Conservation (phyloP, 1,284 basidiomycete genomes). For the Wallemia hederae region DNA sequence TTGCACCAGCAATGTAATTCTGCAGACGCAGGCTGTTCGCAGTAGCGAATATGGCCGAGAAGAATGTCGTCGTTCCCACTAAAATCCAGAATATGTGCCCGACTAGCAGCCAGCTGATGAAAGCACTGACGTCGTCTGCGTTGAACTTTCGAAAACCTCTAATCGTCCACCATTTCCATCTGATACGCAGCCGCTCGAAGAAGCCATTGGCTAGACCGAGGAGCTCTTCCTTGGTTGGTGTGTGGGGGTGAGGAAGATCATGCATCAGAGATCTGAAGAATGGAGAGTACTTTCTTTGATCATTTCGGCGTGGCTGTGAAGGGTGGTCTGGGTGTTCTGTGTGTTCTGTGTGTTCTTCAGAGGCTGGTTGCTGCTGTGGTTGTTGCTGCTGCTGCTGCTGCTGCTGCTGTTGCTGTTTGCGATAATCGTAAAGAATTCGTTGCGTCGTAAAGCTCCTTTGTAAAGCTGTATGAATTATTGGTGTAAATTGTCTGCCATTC, state of each 20-base stretch:
- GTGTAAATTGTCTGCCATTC: too few species aligned
- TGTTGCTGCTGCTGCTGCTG: neutral
- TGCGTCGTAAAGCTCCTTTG: too few species aligned
- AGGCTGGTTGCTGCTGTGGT: neutral
- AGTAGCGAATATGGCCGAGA: slow-evolving; percentile 68
- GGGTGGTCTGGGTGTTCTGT: neutral
- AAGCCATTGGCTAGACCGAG: slow-evolving; percentile 58
- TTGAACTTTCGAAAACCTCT: slow-evolving; percentile 84
- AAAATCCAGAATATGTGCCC: slow-evolving; percentile 82
- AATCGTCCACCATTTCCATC: slow-evolving; percentile 97
- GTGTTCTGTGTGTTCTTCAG: neutral
- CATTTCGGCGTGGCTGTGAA: neutral
- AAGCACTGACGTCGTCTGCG: slow-evolving; percentile 86
- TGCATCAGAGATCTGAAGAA: neutral
- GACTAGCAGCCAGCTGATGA: slow-evolving; percentile 77
- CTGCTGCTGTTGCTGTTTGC: neutral
- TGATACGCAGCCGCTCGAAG: slow-evolving; percentile 63
- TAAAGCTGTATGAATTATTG: too few species aligned
- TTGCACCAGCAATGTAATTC: slow-evolving; percentile 61
- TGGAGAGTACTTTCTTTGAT: neutral
- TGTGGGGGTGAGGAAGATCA: slow-evolving; percentile 26
- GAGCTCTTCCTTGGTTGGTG: slow-evolving; percentile 63
- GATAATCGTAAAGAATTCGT: too few species aligned
- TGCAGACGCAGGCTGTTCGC: slow-evolving; percentile 73
- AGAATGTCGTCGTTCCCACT: slow-evolving; percentile 90